Base-by-base conservation (phyloP, 768 basidiomycete species). In the Pisolithus tinctorius region DNA sequence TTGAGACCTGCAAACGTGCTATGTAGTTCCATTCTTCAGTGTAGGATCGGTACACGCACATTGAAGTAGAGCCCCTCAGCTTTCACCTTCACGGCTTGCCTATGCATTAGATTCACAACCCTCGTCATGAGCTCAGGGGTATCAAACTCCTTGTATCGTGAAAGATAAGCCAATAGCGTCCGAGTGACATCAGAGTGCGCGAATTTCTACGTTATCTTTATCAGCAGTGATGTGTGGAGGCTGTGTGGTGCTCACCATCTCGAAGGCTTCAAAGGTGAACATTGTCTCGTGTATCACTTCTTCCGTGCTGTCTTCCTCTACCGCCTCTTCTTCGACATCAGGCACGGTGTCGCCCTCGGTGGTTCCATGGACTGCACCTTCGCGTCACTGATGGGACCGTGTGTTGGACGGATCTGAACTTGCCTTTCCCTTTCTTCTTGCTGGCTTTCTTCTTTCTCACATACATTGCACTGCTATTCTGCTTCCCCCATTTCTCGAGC, bases 51-150 rank as follows among this genome's bases (percentile, higher is more conserved):
- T 45, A 67, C 79, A 49, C 20, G 20, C 53, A 93, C 95, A 71
- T 94, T 91, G 80, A 95, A 99, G 69, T 92, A 98, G 8, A 99
- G 70, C 0, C 87, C 95, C 64, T 98, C 96, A 1, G 93, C 91
- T 65, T 96, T 93, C 14, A 86, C 85, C 60, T 80, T 84, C 54
- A 99, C 82, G 41, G 86, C 93, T 57, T 95, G 91, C 13, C 96
- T 81, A 64, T 98, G 91, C 59, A 99, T 77, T 58, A 99, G 71
- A 57, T 79, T 81, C 31, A 98, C 93, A 37, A 92, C 86, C 44
- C 93, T 81, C 65, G 88, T 90, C 84, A 98, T 87, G 63, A 86
- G 78, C 59, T 97, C 91, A 0, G 86, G 70, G 27, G 66, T 62
- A 52, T 69, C 68, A 66, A 94, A 93, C 48, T 93, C 88, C 62